Evolutionary conservation across 2,329 filamentous ascomycete species (phyloP).

Genomic region (Aureobasidium zeae): DNA sequence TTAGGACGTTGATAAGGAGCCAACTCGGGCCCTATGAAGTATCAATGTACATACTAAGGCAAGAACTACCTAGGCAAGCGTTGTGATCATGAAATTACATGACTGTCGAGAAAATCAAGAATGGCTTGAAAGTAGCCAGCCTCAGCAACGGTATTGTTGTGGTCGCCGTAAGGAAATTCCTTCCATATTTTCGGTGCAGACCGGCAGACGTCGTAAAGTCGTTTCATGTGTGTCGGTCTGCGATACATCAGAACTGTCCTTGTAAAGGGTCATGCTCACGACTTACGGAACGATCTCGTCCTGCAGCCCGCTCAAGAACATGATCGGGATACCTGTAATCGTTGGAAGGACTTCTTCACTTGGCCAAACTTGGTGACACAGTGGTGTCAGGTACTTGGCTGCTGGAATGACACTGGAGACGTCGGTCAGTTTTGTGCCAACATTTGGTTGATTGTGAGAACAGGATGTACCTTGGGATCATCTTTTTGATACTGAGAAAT

Average conservation of each 20-base stretch:
- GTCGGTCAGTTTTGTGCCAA: conserved; percentile 19
- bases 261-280: not conserved
- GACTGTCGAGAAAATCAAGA: conserved; percentile 60
- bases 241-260: conserved; percentile 15
- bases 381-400: conserved; percentile 74
- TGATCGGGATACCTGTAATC: conserved; percentile 71
- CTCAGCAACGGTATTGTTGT: conserved; percentile 89
- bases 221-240: conserved; percentile 80
- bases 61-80: too few species aligned
- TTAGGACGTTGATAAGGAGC: too few species aligned
- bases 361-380: conserved; percentile 93
- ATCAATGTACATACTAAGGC: too few species aligned
- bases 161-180: conserved; percentile 75
- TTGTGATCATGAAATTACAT: conserved; percentile 21
- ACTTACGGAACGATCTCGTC: conserved; percentile 96
- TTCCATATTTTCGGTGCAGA: conserved; percentile 77
- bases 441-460: not conserved
- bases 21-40: too few species aligned
- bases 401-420: conserved; percentile 65
- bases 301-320: conserved; percentile 83
- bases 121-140: conserved; percentile 88
- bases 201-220: conserved; percentile 68
- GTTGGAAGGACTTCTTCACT: conserved; percentile 72
- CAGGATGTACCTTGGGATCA: conserved; percentile 61
- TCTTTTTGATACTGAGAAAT: conserved; percentile 86